Percentiles rank a stretch among this genome's conserved stretches.
Conservation (phyloP, 2,329 filamentous ascomycete species). For the Hypoxylon sp. region DNA sequence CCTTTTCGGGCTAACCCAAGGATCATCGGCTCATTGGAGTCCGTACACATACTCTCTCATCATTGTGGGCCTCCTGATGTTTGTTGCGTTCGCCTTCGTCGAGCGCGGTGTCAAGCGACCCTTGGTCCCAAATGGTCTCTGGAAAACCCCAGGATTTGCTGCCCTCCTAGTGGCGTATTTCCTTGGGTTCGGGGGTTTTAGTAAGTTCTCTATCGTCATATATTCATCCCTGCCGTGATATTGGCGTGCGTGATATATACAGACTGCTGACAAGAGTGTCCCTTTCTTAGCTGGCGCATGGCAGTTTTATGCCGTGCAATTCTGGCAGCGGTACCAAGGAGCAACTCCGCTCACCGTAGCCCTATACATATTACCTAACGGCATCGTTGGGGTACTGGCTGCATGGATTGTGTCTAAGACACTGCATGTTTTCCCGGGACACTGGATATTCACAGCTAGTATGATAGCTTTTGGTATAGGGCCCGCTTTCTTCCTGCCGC, state of each 20-base stretch:
- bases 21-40: slow-evolving; percentile 54
- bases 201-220: slow-evolving; percentile 33
- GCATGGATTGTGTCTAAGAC: slow-evolving; percentile 63
- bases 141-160: slow-evolving; percentile 61
- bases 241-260: not conserved
- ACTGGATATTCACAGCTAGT: slow-evolving; percentile 62
- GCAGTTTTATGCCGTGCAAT: slow-evolving; percentile 59
- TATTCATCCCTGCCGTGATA: not conserved
- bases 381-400: slow-evolving; percentile 60
- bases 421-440: slow-evolving; percentile 61
- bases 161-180: slow-evolving; percentile 61
- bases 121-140: slow-evolving; percentile 56
- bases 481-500: slow-evolving; percentile 50
- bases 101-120: slow-evolving; percentile 54
- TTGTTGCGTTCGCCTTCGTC: slow-evolving; percentile 53
- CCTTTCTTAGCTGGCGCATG: slow-evolving; percentile 47
- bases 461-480: slow-evolving; percentile 55
- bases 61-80: slow-evolving; percentile 51
- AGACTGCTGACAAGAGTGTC: slow-evolving; percentile 14
- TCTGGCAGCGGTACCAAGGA: slow-evolving; percentile 57
- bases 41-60: slow-evolving; percentile 57
- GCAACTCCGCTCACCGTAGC: slow-evolving; percentile 59
- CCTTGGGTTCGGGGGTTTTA: slow-evolving; percentile 56
- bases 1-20: slow-evolving; percentile 56
- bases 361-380: slow-evolving; percentile 62